Conservation (phyloP, 2,329 filamentous ascomycete species). For the Colletotrichum sp. region DNA sequence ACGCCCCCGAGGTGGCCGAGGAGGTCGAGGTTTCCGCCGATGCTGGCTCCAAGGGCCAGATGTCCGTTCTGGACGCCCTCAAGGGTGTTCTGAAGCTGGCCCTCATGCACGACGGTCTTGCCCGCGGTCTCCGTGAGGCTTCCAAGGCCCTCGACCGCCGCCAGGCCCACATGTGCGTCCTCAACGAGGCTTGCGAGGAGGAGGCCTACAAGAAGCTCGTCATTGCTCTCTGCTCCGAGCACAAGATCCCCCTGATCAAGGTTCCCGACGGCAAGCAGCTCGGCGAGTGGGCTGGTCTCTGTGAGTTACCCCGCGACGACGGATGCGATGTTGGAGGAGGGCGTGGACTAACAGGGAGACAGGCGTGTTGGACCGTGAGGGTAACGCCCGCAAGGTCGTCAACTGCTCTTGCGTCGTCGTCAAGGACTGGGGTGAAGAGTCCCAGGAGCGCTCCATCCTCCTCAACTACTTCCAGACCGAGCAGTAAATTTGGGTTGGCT, state of each 20-base stretch:
- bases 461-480: conserved; percentile 99
- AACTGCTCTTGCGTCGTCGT: conserved; percentile 99
- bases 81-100: conserved; percentile 99
- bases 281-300: conserved; percentile 99
- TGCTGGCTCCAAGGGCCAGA: conserved; percentile 85
- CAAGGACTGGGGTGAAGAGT: conserved; percentile 99
- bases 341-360: conserved; percentile 31
- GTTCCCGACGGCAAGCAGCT: conserved; percentile 99
- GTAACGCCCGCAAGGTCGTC: conserved; percentile 99
- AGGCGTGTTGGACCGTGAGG: conserved; percentile 99
- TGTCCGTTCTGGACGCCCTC: conserved; percentile 97
- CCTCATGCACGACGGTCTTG: conserved; percentile 99
- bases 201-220: conserved; percentile 99
- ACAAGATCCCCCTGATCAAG: conserved; percentile 99
- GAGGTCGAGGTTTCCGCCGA: conserved; percentile 98
- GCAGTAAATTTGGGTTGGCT: conserved; percentile 55
- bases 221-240: conserved; percentile 97
- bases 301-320: conserved; percentile 64
- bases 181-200: conserved; percentile 99
- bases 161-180: conserved; percentile 99
- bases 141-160: conserved; percentile 98
- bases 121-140: conserved; percentile 96
- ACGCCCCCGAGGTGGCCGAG: conserved; percentile 79
- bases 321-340: not conserved
- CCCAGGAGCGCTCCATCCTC: conserved; percentile 96